Evolutionary conservation across 345 rosid species (phyloP), one percentile per base, ranked within the genome.

Genomic region (Boechera stricta): DNA sequence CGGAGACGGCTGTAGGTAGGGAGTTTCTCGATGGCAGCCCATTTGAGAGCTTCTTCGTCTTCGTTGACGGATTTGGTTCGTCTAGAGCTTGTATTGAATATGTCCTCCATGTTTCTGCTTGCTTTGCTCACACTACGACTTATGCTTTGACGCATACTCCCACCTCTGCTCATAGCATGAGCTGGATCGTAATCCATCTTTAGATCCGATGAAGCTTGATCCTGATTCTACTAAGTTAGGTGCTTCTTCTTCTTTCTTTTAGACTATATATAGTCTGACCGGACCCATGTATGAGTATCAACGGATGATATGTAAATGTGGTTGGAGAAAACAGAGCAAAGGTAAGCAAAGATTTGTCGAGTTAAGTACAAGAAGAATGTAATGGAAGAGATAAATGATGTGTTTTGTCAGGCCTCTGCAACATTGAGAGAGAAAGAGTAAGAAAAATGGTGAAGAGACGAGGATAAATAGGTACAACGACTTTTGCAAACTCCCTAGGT

Each of bases 21-120:
- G 35, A 94, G 68, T 51, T 84, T 90, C 85, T 94, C 98, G 42
- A 94, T 90, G 28, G 98, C 97, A 5, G 97, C 98, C 98, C 98
- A 94, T 84, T 85, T 94, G 6, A 94, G 87, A 18, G 97, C 96
- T 72, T 94, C 98, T 78, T 94, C 96, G 32, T 94, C 98, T 56
- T 88, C 96, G 41, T 85, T 88, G 3, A 76, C 79, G 2, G 78
- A 79, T 52, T 84, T 84, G 51, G 83, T 84, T 38, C 91, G 75
- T 61, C 92, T 80, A 1, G 94, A 86, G 1, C 85, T 85, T 10
- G 80, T 69, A 6, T 85, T 75, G 74, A 89, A 87, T 5, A 87
- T 82, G 8, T 89, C 97, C 7, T 91, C 98, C 80, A 91, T 73
- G 64, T 75, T 79, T 87, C 90, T 82, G 68, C 86, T 85, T 1